Base-by-base conservation (phyloP, 2,329 filamentous ascomycete genomes). In the Colletotrichum sp. region DNA sequence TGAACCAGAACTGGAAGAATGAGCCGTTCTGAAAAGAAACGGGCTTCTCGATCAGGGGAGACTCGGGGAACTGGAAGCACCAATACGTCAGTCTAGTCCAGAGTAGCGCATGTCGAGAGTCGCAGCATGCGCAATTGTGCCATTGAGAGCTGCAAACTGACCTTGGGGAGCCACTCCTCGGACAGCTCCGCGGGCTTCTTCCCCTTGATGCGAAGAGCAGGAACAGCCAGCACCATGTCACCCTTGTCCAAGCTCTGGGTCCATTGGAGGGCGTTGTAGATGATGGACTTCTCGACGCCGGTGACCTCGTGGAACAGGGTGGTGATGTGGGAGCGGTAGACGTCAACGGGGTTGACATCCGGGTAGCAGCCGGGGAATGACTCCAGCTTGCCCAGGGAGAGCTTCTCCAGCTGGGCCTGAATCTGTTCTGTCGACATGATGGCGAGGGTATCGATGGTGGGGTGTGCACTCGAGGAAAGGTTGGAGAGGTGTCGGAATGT, bases 1-100 rank as follows among this genome's bases (percentile, higher is more conserved):
- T 94, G 88, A 96, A 93, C 87, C 93, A 96, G 86, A 98, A 96
- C 78, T 92, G 90, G 54, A 98, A 84, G 79, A 94, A 95, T 62
- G 91, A 90, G 76, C 92, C 93, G 74, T 76, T 76, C 73, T 75
- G 72, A 68, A 87, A 89, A n/a, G 88, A 86, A 15, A 87, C 85
- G 18, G 94, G 94, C 81, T 92, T 93, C 78, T 93, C 89, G 75
- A 97, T 88, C 31, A 97, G 88, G 24, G 93, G 90, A 75, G 92
- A 93, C 75, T 94, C 91, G 66, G 94, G 93, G 83, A 95, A 95
- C 90, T 94, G 76, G 3, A 11, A n/a, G 15, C 7, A 55, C 33
- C 29, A 8, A 34, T 36, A 18, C 36, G 54, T 72, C 9, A 66
- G 63, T 55, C 27, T 9, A 33, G 11, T 54, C 36, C 54, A 29